phyloP scores from a whole-genome alignment of 1,284 basidiomycete genomes.

The Moesziomyces sp. region DNA sequence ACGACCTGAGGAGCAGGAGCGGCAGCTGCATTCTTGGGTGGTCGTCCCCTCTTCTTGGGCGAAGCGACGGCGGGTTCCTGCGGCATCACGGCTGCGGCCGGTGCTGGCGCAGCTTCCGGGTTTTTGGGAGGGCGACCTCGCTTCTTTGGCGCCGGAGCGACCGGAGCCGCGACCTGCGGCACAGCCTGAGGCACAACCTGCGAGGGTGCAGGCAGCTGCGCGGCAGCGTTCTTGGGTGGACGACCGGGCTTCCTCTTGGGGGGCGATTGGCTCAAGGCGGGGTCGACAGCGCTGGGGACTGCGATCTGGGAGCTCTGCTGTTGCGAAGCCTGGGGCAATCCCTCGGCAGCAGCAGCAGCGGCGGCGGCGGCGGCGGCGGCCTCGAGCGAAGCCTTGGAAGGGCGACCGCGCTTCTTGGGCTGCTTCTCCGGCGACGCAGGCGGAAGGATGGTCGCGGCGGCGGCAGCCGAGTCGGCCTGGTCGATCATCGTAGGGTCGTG shows the following conservation, averaged over 20 bases:
- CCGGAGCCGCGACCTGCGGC: constrained; percentile 3
- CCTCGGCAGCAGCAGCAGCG: constrained; percentile 1
- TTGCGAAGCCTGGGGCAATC: constrained; percentile 7
- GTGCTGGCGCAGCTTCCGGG: constrained; percentile 3
- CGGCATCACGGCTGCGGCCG: constrained; percentile 3
- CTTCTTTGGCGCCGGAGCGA: constrained; percentile 23
- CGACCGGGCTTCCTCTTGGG: constrained; percentile 30
- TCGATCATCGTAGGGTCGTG: constrained; percentile 21
- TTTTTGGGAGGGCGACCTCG: constrained; percentile 35
- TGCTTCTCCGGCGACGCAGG: constrained; percentile 7
- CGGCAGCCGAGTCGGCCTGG: constrained; percentile 9
- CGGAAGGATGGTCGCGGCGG: constrained; percentile 6
- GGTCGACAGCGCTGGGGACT: constrained; percentile 8
- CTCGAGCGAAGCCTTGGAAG: constrained; percentile 25
- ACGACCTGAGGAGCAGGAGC: neutral
- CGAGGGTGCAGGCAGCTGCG: constrained; percentile 2
- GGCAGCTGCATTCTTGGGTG: constrained; percentile 10
- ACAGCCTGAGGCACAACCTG: neutral
- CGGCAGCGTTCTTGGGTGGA: constrained; percentile 24
- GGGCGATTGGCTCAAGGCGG: constrained; percentile 4
- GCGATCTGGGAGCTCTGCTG: neutral
- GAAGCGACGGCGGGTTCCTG: neutral
- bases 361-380: constrained; percentile 3
- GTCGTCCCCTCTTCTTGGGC: constrained; percentile 29
- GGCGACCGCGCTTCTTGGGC: constrained; percentile 44